Evolutionary conservation across 2,329 filamentous ascomycete genomes (phyloP), one percentile per base, ranked within the genome.

Genomic region (Clonostachys byssicola): DNA sequence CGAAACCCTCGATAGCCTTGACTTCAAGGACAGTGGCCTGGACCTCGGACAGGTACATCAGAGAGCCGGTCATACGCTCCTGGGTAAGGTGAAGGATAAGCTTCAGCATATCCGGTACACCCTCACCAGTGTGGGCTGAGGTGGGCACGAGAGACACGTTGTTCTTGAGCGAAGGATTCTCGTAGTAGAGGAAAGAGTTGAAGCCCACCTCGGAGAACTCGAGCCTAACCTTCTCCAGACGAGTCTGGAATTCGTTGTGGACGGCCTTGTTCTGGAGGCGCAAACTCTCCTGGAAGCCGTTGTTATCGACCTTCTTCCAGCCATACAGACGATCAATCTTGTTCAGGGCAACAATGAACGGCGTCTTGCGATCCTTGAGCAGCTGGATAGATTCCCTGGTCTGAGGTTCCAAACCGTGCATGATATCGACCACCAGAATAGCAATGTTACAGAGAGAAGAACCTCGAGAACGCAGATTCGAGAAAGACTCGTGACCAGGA

Each of bases 401-500:
- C 71, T 99, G 94, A 16, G 87, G 92, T 71, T 99, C 94, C 42
- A 99, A 81, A 64, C 95, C 95, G 81, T 99, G 94, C 94, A 99
- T 97, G 62, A 99, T 99, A 75, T 99, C 94, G 57, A 99, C 92
- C 40, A 99, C 95, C 56, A 99, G 76, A 65, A 99, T 99, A 59
- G 94, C 94, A 72, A 99, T 99, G 76, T 99, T 99, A 72, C 95
- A 99, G 49, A 99, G 88, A 13, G 92, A 97, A 39, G 94, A 97
- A 72, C 94, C 94, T 73, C 95, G 85, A 56, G 92, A 96, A 62
- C 95, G 88, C 55, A 99, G 74, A 72, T 99, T 99, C 53, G 92
- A 96, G 83, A 99, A 99, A 61, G 94, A 99, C 83, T 99, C 94
- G 91, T 99, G 94, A 74, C 94, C 94, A 61, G 94, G 95, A 1